These are phyloP conservation scores for Saccharomycopsis fodiens DNA, from an alignment of 805 yeast species.

Conservation along the genomic window DNA sequence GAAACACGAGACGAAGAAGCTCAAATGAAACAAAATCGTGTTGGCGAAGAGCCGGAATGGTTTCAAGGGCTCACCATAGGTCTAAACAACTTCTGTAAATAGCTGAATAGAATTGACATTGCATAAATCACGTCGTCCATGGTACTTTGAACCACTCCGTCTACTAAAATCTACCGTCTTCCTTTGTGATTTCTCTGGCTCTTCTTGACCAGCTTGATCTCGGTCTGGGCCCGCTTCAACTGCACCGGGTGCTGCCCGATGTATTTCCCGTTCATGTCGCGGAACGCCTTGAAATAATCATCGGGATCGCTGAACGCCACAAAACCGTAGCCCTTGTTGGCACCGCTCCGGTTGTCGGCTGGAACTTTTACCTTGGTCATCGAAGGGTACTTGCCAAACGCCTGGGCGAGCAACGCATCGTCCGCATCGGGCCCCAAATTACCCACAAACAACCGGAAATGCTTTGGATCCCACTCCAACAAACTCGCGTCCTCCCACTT, in stretches of 20 bases:
- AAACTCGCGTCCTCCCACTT: slow-evolving; percentile 41
- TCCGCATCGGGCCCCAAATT: slow-evolving; percentile 62
- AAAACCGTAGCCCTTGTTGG: slow-evolving; percentile 66
- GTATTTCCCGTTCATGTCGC: slow-evolving; percentile 69
- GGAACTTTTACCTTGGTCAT: slow-evolving; percentile 57
- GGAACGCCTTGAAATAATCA: slow-evolving; percentile 64
- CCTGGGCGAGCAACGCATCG: slow-evolving; percentile 45
- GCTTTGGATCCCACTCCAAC: slow-evolving; percentile 61
- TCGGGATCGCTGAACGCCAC: slow-evolving; percentile 58
- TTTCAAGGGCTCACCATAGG: too few relatives aligned
- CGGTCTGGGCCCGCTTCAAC: slow-evolving; percentile 46
- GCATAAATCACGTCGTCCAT: too few relatives aligned
- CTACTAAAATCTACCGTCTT: too few relatives aligned
- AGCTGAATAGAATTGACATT: too few relatives aligned
- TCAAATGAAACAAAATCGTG: neutral
- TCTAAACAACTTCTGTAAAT: too few relatives aligned
- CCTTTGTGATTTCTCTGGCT: slow-evolving; percentile 5
- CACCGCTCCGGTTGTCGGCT: slow-evolving; percentile 35
- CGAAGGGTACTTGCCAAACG: slow-evolving; percentile 47
- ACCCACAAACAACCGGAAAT: slow-evolving; percentile 69
- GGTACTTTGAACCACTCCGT: too few relatives aligned
- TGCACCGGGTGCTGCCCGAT: slow-evolving; percentile 69
- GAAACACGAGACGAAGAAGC: neutral
- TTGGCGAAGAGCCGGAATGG: neutral
- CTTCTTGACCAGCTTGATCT: slow-evolving; percentile 15